Conservation (phyloP, 148 eudicot species). For the Fagopyrum homotropicum region DNA sequence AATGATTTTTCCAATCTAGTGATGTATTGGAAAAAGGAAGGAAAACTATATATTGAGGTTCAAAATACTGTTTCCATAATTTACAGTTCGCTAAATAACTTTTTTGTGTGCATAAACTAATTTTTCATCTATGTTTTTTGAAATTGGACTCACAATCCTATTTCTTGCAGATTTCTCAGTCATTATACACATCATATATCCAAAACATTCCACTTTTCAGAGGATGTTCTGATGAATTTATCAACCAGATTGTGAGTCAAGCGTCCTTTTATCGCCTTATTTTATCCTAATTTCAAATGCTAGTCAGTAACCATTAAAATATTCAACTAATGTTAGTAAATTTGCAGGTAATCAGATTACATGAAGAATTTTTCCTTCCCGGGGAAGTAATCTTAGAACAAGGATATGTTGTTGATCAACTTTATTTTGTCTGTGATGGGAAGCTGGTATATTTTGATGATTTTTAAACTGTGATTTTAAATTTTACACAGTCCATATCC, state of each 20-base stretch:
- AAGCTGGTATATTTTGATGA: slow-evolving; percentile 38
- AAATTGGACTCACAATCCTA: not conserved
- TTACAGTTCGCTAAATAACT: too few relatives aligned
- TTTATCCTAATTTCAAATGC: not conserved
- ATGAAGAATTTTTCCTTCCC: slow-evolving; percentile 92
- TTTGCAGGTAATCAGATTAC: slow-evolving; percentile 65
- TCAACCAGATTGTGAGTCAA: slow-evolving; percentile 73
- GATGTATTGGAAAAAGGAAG: not conserved
- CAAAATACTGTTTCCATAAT: too few relatives aligned
- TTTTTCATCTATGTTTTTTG: not conserved
- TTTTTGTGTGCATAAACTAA: not conserved
- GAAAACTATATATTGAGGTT: not conserved
- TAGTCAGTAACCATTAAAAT: not conserved
- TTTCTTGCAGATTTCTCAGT: slow-evolving; percentile 69
- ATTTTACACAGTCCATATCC: too few relatives aligned
- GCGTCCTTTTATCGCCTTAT: not conserved
- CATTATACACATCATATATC: slow-evolving; percentile 49
- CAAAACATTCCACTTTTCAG: slow-evolving; percentile 55
- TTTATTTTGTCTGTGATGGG: slow-evolving; percentile 86
- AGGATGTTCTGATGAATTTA: slow-evolving; percentile 82
- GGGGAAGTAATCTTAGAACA: slow-evolving; percentile 92
- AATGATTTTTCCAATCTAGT: not conserved
- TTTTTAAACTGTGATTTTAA: too few relatives aligned
- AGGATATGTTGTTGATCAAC: slow-evolving; percentile 89
- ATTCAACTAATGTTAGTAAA: slow-evolving; percentile 7